These are phyloP conservation scores for Epichloe gansuensis DNA, from an alignment of 2,329 filamentous ascomycete genomes.

Conservation along the genomic window DNA sequence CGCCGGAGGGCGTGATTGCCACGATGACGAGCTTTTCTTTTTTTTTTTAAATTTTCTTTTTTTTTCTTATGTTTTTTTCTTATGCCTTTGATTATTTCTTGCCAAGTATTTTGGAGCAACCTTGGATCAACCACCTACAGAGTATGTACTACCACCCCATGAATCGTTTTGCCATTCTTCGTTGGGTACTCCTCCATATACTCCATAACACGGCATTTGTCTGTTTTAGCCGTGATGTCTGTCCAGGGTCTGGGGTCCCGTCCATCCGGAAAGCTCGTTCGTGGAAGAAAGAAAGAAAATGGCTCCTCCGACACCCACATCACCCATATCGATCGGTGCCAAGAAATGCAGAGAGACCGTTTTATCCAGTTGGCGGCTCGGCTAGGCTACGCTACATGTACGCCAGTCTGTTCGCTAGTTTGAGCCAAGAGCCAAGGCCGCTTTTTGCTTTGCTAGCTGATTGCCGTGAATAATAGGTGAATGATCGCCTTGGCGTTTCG, in stretches of 20 bases:
- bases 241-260: not conserved
- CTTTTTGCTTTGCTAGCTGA: too few relatives aligned
- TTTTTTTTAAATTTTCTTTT: too few relatives aligned
- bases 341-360: not conserved
- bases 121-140: too few relatives aligned
- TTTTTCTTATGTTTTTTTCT: too few relatives aligned
- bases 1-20: not conserved
- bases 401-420: too few relatives aligned
- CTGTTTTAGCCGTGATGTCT: not conserved
- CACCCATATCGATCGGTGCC: not conserved
- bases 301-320: not conserved
- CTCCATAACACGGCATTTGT: not conserved
- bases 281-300: not conserved
- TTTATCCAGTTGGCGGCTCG: not conserved
- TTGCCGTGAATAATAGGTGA: too few relatives aligned
- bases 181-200: too few relatives aligned
- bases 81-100: not conserved
- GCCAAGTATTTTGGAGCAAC: too few relatives aligned
- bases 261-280: not conserved
- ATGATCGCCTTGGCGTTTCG: too few relatives aligned
- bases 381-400: not conserved
- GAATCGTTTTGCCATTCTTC: too few relatives aligned
- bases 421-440: too few relatives aligned
- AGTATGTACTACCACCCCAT: too few relatives aligned
- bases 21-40: not conserved